Conservation (phyloP, 2,329 filamentous ascomycete species). For the Scedosporium aurantiacum region DNA sequence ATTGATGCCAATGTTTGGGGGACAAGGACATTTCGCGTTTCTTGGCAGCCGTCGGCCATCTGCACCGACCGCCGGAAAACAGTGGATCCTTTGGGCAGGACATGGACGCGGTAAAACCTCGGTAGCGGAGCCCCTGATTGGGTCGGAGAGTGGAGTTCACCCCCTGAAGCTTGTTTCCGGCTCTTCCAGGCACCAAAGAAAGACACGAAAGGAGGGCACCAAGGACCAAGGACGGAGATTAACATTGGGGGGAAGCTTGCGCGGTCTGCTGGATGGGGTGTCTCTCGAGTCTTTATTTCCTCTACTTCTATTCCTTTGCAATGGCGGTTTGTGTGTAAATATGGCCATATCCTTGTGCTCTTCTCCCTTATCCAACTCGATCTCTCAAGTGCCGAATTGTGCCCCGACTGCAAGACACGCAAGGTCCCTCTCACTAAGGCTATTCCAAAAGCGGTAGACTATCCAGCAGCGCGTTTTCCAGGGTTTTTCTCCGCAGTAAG, state of each 20-base stretch:
- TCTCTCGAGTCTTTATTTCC: background rate
- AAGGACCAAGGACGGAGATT: background rate
- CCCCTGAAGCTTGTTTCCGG: background rate
- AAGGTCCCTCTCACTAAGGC: background rate
- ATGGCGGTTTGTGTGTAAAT: background rate
- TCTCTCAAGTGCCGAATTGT: background rate
- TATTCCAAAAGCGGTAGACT: background rate
- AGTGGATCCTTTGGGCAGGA: background rate
- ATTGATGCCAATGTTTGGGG: background rate
- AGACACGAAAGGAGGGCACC: too few relatives aligned
- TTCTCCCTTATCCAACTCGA: background rate
- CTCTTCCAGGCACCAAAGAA: background rate
- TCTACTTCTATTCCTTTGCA: background rate
- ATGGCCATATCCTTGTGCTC: background rate
- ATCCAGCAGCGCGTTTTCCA: background rate
- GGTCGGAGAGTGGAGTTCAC: background rate
- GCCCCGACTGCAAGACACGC: background rate
- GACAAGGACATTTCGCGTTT: background rate
- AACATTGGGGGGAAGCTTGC: background rate
- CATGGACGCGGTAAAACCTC: background rate
- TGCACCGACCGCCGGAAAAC: background rate
- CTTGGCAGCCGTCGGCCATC: background rate
- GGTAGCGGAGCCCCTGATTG: background rate
- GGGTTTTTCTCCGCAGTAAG: background rate
- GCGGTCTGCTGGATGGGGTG: background rate